Evolutionary conservation across 345 rosid species (phyloP), one percentile per base, ranked within the genome.

Genomic region (Hypericum perforatum): DNA sequence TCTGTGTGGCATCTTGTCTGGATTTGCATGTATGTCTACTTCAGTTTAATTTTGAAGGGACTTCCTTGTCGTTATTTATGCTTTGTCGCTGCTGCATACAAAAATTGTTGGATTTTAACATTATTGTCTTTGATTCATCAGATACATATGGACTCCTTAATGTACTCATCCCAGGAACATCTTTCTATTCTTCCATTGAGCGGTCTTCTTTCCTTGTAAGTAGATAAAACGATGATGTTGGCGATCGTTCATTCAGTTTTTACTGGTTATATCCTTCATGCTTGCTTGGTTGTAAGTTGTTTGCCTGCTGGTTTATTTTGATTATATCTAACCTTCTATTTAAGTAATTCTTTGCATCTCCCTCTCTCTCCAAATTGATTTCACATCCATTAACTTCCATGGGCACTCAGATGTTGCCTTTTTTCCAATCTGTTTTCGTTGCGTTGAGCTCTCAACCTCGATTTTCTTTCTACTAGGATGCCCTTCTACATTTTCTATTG

Each of bases 1-100:
- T 65, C 80, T 92, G 36, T 88, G 91, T 43, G 97, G 98, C 72
- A 88, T 92, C 77, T 66, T 92, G 60, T 88, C 98, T 36, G 95
- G 98, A 53, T 88, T 85, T 80, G 87, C 95, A 63, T 92, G 97
- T 92, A 69, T 39, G 86, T 22, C 32, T 64, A 22, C n/a, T n/a
- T n/a, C n/a, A n/a, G n/a, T n/a, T n/a, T n/a, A n/a, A n/a, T n/a
- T n/a, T n/a, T n/a, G n/a, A n/a, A n/a, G n/a, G n/a, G n/a, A n/a
- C 41, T 43, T n/a, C 45, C 9, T 37, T 46, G 37, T 55, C n/a
- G 53, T 62, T 39, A 8, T 39, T 22, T 61, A 9, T 22, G 9
- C 69, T 43, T 41, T 10, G 10, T 63, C 45, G 44, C 29, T 41
- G 46, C 49, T 8, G 41, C 4, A 9, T 37, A 37, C 49, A 12